Evolutionary conservation across 2,329 filamentous ascomycete genomes (phyloP).

Genomic region (Elsinoe batatas): DNA sequence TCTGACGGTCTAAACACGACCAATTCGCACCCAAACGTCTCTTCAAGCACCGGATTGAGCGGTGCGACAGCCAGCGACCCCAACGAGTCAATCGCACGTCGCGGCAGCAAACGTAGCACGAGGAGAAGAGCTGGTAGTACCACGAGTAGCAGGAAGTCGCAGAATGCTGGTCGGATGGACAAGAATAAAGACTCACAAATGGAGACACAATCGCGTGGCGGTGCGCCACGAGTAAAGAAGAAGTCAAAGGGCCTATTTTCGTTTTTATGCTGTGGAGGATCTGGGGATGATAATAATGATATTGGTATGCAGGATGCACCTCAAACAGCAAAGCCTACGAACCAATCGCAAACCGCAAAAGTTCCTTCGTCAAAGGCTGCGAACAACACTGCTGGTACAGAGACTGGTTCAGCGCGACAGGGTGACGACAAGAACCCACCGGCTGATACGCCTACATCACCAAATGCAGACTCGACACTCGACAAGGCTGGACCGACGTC

Average conservation of each 20-base stretch:
- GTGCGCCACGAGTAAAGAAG: constrained; percentile 28
- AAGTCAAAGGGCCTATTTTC: constrained; percentile 35
- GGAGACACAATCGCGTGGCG: constrained; percentile 22
- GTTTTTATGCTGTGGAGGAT: constrained; percentile 54
- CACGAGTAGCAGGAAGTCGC: constrained; percentile 37
- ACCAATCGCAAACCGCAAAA: constrained; percentile 6
- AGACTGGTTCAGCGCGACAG: constrained; percentile 12
- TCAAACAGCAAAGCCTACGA: constrained; percentile 24
- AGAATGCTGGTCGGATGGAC: constrained; percentile 29
- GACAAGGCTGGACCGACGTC: constrained; percentile 13
- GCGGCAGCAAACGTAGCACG: constrained; percentile 33
- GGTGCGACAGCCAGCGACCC: constrained; percentile 36
- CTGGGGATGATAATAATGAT: constrained; percentile 51
- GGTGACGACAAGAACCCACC: constrained; percentile 1
- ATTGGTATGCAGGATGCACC: constrained; percentile 42
- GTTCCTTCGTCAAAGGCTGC: constrained; percentile 10
- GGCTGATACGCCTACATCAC: constrained; percentile 10
- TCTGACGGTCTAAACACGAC: background rate
- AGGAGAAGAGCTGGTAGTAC: constrained; percentile 37
- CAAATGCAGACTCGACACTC: constrained; percentile 11
- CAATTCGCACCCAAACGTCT: constrained; percentile 13
- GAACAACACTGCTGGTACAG: constrained; percentile 11
- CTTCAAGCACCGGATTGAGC: constrained; percentile 30
- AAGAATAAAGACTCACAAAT: constrained; percentile 29
- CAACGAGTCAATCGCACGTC: constrained; percentile 30